phyloP scores from a whole-genome alignment of 768 basidiomycete species.

The Rickenella mellea region DNA sequence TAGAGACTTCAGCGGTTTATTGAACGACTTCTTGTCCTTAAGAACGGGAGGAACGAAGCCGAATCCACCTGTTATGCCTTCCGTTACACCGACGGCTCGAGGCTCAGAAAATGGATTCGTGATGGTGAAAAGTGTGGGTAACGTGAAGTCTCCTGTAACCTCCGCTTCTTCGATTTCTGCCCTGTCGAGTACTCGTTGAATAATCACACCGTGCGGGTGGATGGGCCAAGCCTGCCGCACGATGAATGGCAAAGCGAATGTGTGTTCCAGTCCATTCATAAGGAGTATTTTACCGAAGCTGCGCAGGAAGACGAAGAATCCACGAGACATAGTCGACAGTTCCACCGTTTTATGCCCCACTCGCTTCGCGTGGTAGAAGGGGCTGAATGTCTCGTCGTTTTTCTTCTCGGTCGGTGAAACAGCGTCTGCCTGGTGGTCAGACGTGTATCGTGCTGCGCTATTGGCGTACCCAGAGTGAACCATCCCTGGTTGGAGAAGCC shows the following conservation, averaged over 20 bases:
- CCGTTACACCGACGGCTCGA: slow-evolving; percentile 57
- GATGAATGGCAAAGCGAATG: slow-evolving; percentile 73
- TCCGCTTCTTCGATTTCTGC: slow-evolving; percentile 59
- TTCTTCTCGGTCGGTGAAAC: slow-evolving; percentile 12
- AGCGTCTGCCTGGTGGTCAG: slow-evolving; percentile 1
- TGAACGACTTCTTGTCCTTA: slow-evolving; percentile 45
- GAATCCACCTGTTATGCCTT: slow-evolving; percentile 44
- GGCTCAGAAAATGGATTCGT: slow-evolving; percentile 72
- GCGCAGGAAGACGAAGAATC: slow-evolving; percentile 70
- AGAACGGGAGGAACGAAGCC: slow-evolving; percentile 21
- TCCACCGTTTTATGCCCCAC: slow-evolving; percentile 29
- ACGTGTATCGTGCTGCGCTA: slow-evolving; percentile 10
- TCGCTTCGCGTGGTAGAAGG: slow-evolving; percentile 28
- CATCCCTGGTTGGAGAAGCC: slow-evolving; percentile 29
- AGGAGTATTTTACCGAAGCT: slow-evolving; percentile 66
- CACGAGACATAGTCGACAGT: slow-evolving; percentile 33
- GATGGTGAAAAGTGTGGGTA: slow-evolving; percentile 78
- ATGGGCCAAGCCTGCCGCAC: slow-evolving; percentile 74
- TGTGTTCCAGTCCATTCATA: slow-evolving; percentile 63
- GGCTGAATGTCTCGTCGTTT: slow-evolving; percentile 38
- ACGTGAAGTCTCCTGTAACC: slow-evolving; percentile 50
- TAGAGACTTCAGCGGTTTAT: slow-evolving; percentile 42
- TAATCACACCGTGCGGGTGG: slow-evolving; percentile 68
- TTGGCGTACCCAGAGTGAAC: slow-evolving; percentile 4
- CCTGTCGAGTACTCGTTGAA: slow-evolving; percentile 64